A percentile compares a stretch with the other conserved stretches of the same genome.
phyloP scores from a whole-genome alignment of 2,329 filamentous ascomycete genomes.

The Pseudogymnoascus sp. region DNA sequence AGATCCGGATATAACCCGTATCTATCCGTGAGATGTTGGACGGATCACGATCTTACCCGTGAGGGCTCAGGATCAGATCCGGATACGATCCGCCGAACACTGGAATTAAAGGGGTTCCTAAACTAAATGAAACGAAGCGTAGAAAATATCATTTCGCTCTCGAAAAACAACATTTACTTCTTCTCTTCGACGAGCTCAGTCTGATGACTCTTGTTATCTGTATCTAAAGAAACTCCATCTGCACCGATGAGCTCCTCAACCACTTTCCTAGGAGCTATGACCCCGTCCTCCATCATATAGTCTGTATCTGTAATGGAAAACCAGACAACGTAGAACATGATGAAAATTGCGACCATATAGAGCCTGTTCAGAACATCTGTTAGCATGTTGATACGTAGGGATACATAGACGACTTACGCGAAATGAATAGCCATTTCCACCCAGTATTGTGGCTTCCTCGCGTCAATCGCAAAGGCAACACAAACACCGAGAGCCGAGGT shows the following conservation, averaged over 20 bases:
- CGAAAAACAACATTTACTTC: background rate
- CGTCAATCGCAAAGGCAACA: constrained; percentile 9
- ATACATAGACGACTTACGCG: background rate
- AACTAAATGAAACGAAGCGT: background rate
- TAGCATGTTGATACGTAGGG: background rate
- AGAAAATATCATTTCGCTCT: background rate
- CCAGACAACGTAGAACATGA: constrained; percentile 2
- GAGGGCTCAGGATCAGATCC: too few relatives aligned
- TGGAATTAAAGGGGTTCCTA: background rate
- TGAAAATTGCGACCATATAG: constrained; percentile 6
- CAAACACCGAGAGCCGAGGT: constrained; percentile 13
- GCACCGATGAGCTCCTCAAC: background rate
- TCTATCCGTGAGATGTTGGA: too few relatives aligned
- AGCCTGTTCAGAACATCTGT: background rate
- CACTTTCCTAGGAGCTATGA: constrained; percentile 10
- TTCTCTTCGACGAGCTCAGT: background rate
- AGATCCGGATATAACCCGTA: too few relatives aligned
- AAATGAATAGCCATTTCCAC: constrained; percentile 5
- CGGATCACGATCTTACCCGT: too few relatives aligned
- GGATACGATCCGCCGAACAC: too few relatives aligned
- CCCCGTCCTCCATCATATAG: constrained; percentile 2
- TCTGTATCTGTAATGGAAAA: constrained; percentile 12
- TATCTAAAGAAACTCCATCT: background rate
- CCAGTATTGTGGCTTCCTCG: background rate
- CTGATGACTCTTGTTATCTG: background rate